A percentile compares a stretch with the other conserved stretches of the same genome.
Conservation (phyloP, 345 rosid genomes). For the Salix purpurea region DNA sequence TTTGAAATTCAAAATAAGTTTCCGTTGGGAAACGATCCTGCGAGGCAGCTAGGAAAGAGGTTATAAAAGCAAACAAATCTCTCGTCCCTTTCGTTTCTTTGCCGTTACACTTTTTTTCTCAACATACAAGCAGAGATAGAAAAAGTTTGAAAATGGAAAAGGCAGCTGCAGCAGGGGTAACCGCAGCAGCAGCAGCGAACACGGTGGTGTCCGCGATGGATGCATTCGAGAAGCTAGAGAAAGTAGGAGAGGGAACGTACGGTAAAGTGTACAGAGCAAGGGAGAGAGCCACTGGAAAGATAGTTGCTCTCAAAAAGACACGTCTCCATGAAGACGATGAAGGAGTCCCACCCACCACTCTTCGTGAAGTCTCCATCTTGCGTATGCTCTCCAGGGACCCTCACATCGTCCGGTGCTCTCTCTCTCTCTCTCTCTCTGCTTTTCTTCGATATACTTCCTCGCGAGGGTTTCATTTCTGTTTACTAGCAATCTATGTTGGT, state of each 20-base stretch:
- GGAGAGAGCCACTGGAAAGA: constrained; percentile 85
- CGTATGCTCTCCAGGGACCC: constrained; percentile 98
- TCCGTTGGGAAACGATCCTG: neutral
- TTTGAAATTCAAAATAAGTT: constrained; percentile 1
- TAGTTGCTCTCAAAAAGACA: constrained; percentile 96
- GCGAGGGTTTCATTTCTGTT: neutral
- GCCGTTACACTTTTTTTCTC: neutral
- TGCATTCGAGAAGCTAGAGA: constrained; percentile 92
- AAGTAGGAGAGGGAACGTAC: constrained; percentile 97
- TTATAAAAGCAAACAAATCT: neutral
- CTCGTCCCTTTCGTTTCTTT: too few relatives aligned
- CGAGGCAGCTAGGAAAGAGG: too few relatives aligned
- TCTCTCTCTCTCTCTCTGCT: neutral
- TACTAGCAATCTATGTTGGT: neutral
- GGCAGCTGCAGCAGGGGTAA: neutral
- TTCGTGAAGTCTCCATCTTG: constrained; percentile 93
- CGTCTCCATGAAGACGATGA: constrained; percentile 97
- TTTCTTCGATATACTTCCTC: neutral
- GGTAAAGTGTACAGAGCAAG: constrained; percentile 95
- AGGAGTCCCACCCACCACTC: constrained; percentile 98
- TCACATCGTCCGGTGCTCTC: constrained; percentile 62
- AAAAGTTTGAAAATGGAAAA: constrained; percentile 3
- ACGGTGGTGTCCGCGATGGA: constrained; percentile 61
- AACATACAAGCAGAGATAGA: neutral
- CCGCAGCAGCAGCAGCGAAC: neutral